Evolutionary conservation across 345 rosid species (phyloP).

Genomic region (Luvunga scandens): DNA sequence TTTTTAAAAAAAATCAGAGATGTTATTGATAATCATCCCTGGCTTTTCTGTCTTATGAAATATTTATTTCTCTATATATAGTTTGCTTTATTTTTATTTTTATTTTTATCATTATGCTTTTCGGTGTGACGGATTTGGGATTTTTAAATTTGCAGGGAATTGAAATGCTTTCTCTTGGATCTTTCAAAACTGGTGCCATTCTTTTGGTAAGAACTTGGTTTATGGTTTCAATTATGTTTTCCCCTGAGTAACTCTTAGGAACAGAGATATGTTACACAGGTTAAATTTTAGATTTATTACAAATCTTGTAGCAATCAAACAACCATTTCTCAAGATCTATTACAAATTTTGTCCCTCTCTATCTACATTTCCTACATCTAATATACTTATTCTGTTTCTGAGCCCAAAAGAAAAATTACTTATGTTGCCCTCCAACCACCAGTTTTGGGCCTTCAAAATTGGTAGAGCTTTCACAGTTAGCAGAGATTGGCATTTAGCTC

Average conservation of each 20-base stretch:
- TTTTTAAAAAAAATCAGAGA: background rate
- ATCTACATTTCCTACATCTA: too few species aligned
- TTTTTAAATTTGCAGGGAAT: slow-evolving; percentile 62
- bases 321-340: background rate
- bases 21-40: background rate
- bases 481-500: background rate
- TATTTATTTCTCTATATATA: background rate
- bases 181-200: slow-evolving; percentile 96
- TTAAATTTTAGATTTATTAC: background rate
- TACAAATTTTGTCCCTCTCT: too few species aligned
- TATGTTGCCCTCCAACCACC: background rate
- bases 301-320: background rate
- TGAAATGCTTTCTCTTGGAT: slow-evolving; percentile 99
- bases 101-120: background rate
- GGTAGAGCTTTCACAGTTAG: background rate
- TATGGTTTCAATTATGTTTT: background rate
- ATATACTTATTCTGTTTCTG: too few species aligned
- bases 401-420: background rate
- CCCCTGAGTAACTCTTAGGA: background rate
- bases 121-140: background rate
- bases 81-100: background rate
- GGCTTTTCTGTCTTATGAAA: background rate
- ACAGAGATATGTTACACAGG: background rate
- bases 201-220: slow-evolving; percentile 63
- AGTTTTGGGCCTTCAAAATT: background rate